Base-by-base conservation (phyloP, 805 yeast species). In the Millerozyma acaciae region DNA sequence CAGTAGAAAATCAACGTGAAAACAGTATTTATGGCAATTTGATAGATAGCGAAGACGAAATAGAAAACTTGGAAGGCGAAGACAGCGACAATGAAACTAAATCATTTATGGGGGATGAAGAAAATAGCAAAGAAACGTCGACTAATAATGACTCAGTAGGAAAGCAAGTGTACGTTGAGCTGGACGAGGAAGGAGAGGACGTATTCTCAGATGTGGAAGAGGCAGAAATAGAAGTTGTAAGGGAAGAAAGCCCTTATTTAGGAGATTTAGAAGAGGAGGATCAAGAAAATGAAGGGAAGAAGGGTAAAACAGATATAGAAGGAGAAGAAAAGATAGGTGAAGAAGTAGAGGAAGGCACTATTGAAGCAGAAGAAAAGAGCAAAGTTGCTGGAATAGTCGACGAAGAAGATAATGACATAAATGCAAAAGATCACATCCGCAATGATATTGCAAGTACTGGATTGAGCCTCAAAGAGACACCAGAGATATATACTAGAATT, bases 251-350 rank as follows among this genome's bases (percentile, higher is more conserved):
- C 38, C 40, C 43, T 47, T 16, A 50, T 39, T 37, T 43, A 23
- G n/a, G 62, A 56, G 26, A 54, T 59, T 10, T 50, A 45, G 39
- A 54, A 46, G 16, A 33, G 49, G 19, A 30, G 48, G 16, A 39
- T 43, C 35, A 57, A 52, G 33, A 59, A 60, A 16, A 63, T 60
- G 9, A 52, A 55, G 40, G 50, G 46, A 30, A 23, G 7, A 23
- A 7, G 13, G 6, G 6, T 8, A n/a, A 55, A 57, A 13, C 34
- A 57, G 32, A 60, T 53, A 44, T 56, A 13, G 56, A 55, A 12
- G 48, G 51, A 22, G 51, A 43, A 17, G 42, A 44, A 5, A 30
- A 28, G 6, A 41, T 25, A 6, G 35, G 18, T 21, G 35, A 38
- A 6, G 34, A 21, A 4, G 44, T 26, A 48, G 26, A 46, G 26